phyloP scores from a whole-genome alignment of 495 filamentous ascomycete species.

The Penicillium egyptiacum region DNA sequence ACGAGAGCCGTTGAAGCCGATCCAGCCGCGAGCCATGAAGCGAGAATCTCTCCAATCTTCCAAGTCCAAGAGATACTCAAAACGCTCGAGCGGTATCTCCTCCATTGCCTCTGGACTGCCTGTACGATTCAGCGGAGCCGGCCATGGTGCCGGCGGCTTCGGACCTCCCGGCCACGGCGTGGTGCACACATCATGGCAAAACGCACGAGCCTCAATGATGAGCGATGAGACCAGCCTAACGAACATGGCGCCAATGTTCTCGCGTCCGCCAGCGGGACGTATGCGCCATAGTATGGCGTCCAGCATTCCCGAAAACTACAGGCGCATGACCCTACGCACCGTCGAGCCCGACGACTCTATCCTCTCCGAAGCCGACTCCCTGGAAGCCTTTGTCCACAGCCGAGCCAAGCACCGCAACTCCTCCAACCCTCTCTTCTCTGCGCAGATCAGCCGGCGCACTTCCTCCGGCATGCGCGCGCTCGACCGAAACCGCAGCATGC shows the following conservation, averaged over 20 bases:
- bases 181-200: constrained; percentile 52
- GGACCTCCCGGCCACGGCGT: constrained; percentile 47
- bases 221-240: constrained; percentile 42
- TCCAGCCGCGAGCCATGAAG: constrained; percentile 45
- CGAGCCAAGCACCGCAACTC: constrained; percentile 47
- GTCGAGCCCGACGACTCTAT: constrained; percentile 39
- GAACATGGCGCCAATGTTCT: constrained; percentile 41
- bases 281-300: constrained; percentile 32
- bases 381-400: constrained; percentile 48
- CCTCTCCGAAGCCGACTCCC: constrained; percentile 44
- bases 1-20: constrained; percentile 41
- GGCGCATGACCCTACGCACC: constrained; percentile 36
- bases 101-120: constrained; percentile 40
- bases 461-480: constrained; percentile 41
- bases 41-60: constrained; percentile 44
- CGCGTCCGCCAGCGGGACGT: constrained; percentile 38
- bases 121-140: constrained; percentile 45
- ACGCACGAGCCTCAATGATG: constrained; percentile 37
- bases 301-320: constrained; percentile 34
- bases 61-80: constrained; percentile 43
- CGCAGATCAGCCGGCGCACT: constrained; percentile 36
- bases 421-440: constrained; percentile 45
- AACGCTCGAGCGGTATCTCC: constrained; percentile 47
- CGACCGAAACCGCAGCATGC: constrained; percentile 38
- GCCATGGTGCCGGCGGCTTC: constrained; percentile 51